A percentile compares a stretch with the other conserved stretches of the same genome.
Evolutionary conservation across 768 basidiomycete genomes (phyloP).

Genomic region (Phlegmacium glaucopus): DNA sequence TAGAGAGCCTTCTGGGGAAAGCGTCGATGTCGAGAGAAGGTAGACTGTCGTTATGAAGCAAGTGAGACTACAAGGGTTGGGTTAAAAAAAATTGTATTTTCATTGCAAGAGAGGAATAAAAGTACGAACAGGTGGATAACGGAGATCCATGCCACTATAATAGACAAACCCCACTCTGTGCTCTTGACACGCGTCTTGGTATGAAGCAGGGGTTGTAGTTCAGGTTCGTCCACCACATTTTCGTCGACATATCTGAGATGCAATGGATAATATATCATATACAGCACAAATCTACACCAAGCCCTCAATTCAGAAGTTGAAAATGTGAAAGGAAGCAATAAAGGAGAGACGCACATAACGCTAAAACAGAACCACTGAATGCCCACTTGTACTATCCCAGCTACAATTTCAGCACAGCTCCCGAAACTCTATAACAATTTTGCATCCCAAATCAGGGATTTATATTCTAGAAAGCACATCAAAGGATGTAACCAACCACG

Average conservation of each 20-base stretch:
- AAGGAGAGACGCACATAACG: conserved; percentile 60
- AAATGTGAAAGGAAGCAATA: neutral
- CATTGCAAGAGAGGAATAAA: neutral
- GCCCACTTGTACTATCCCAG: conserved; percentile 79
- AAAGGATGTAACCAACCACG: conserved; percentile 70
- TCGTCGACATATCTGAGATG: conserved; percentile 63
- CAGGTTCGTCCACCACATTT: conserved; percentile 16
- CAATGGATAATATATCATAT: conserved; percentile 87
- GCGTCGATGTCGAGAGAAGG: conserved; percentile 43
- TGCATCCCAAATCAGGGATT: neutral
- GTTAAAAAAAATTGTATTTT: conserved; percentile 37
- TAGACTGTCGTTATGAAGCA: conserved; percentile 51
- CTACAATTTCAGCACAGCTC: conserved; percentile 73
- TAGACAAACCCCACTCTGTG: conserved; percentile 74
- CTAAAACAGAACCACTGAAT: conserved; percentile 85
- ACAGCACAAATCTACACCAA: conserved; percentile 70
- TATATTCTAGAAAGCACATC: neutral
- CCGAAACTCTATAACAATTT: conserved; percentile 65
- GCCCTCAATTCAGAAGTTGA: neutral
- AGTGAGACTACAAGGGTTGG: too few species aligned
- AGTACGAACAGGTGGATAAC: conserved; percentile 66
- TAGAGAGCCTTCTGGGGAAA: conserved; percentile 32
- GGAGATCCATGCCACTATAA: conserved; percentile 71
- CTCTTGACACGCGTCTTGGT: conserved; percentile 51
- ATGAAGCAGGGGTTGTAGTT: conserved; percentile 32